Percentiles rank a stretch among this genome's conserved stretches.
These are phyloP conservation scores for Helotiales sp. DNA, from an alignment of 2,329 filamentous ascomycete species.

Conservation along the genomic window DNA sequence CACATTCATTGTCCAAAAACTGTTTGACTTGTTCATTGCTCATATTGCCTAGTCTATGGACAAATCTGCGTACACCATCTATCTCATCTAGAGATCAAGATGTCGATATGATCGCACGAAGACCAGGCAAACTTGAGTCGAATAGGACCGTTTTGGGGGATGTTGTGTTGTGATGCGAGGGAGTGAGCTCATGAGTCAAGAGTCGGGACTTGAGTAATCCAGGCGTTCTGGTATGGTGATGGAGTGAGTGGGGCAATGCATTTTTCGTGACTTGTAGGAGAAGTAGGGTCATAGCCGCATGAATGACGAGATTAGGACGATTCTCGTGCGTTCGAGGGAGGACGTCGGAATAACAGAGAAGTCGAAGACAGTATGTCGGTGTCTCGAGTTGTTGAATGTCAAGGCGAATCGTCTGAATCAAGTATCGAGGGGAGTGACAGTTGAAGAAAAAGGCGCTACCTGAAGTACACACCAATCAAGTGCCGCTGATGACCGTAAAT, in stretches of 20 bases:
- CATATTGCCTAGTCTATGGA: constrained; percentile 35
- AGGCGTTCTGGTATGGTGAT: constrained; percentile 23
- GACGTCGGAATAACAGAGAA: constrained; percentile 43
- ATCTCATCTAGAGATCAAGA: constrained; percentile 35
- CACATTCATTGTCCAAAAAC: not conserved
- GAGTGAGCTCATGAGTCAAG: constrained; percentile 38
- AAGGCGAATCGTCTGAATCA: constrained; percentile 45
- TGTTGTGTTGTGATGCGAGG: constrained; percentile 24
- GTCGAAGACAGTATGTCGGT: constrained; percentile 45
- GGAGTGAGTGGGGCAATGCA: constrained; percentile 28
- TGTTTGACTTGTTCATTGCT: constrained; percentile 24
- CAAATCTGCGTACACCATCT: constrained; percentile 34
- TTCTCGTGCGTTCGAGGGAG: constrained; percentile 45
- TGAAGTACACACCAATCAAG: constrained; percentile 35
- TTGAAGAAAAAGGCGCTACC: constrained; percentile 35
- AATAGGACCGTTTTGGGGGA: constrained; percentile 30
- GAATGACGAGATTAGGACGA: constrained; percentile 47
- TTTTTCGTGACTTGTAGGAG: constrained; percentile 43
- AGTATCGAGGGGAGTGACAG: constrained; percentile 39
- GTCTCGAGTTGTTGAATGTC: constrained; percentile 43
- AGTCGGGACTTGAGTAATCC: constrained; percentile 25
- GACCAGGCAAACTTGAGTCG: constrained; percentile 30
- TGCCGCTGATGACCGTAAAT: constrained; percentile 45
- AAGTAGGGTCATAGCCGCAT: constrained; percentile 45
- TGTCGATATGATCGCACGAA: constrained; percentile 30